Evolutionary conservation across 495 filamentous ascomycete species (phyloP).

Genomic region (Hypoxylon trugodes): DNA sequence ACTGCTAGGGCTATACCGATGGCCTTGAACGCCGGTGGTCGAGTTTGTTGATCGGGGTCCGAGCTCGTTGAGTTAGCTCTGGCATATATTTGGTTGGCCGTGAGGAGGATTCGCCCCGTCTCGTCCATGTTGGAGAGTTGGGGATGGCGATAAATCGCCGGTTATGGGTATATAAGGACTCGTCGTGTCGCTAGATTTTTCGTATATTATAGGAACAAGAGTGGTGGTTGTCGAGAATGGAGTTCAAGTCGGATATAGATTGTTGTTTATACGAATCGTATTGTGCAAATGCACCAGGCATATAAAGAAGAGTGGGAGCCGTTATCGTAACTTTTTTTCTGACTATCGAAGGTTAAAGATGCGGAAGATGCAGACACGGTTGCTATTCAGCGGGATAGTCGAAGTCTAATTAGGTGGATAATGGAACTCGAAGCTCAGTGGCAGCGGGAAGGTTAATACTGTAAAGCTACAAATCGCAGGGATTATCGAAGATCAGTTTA

Average conservation of each 20-base stretch:
- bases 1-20: constrained; percentile 89
- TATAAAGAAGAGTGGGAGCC: constrained; percentile 3
- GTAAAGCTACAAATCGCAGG: not conserved
- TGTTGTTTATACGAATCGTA: constrained; percentile 1
- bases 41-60: constrained; percentile 33
- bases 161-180: not conserved
- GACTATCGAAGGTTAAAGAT: not conserved
- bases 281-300: constrained; percentile 15
- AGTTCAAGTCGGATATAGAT: not conserved
- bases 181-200: constrained; percentile 1
- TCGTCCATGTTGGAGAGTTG: constrained; percentile 49
- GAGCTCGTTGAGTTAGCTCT: constrained; percentile 44
- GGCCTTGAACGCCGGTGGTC: constrained; percentile 74
- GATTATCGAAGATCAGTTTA: constrained; percentile 4
- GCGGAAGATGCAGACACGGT: constrained; percentile 4
- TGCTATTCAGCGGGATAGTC: not conserved
- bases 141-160: constrained; percentile 28
- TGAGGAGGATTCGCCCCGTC: constrained; percentile 48
- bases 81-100: constrained; percentile 54
- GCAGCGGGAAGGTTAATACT: constrained; percentile 5
- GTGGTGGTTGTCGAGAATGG: not conserved
- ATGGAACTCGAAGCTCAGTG: not conserved
- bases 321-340: not conserved
- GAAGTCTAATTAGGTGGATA: constrained; percentile 8
- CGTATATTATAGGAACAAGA: constrained; percentile 5